Conservation (phyloP, 345 rosid species). For the Populus euphratica region DNA sequence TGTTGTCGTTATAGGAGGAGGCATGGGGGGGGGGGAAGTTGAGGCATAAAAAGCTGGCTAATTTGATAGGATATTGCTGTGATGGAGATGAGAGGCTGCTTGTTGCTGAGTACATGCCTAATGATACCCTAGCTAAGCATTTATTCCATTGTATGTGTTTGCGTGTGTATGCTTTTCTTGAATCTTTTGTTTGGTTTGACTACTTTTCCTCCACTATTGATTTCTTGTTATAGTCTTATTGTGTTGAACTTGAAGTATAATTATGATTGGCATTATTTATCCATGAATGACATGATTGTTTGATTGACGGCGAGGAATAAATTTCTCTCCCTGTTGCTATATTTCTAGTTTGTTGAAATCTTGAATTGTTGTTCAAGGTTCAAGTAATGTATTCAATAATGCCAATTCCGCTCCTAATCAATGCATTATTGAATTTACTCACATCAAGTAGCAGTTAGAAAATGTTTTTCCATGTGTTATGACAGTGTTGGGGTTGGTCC, state of each 20-base stretch:
- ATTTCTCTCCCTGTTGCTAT: not conserved
- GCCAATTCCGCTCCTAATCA: conserved; percentile 1
- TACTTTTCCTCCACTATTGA: not conserved
- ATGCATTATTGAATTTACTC: not conserved
- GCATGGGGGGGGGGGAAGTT: conserved; percentile 88
- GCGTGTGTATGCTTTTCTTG: not conserved
- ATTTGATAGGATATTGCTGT: conserved; percentile 95
- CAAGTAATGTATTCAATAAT: not conserved
- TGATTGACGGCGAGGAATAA: not conserved
- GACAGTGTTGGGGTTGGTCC: not conserved
- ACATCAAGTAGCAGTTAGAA: too few relatives aligned
- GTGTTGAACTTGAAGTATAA: not conserved
- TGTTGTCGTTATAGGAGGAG: conserved; percentile 59
- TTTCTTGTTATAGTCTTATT: not conserved
- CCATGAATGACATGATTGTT: not conserved
- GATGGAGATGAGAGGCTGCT: conserved; percentile 97
- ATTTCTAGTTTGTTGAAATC: conserved; percentile 3
- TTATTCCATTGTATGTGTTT: conserved; percentile 72
- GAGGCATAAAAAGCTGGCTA: conserved; percentile 76
- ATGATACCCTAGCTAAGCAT: conserved; percentile 96
- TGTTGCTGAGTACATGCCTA: conserved; percentile 96
- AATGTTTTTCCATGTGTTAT: not conserved
- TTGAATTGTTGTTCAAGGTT: conserved; percentile 4
- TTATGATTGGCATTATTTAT: not conserved
- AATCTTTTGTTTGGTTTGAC: not conserved